Evolutionary conservation across 2,329 filamentous ascomycete genomes (phyloP).

Genomic region (Arthrobotrys sphaeroides): DNA sequence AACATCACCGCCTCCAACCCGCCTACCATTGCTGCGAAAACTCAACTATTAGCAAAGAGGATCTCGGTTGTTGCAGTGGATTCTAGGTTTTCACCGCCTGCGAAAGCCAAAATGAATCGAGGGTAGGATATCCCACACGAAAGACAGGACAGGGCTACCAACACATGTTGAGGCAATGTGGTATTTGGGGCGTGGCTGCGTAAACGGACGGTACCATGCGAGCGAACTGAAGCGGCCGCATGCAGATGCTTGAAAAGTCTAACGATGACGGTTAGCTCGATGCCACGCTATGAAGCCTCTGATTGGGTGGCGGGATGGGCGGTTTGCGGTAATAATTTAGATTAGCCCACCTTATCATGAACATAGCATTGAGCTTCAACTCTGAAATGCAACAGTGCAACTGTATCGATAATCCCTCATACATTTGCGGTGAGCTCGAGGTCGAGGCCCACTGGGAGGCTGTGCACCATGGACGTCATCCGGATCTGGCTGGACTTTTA

Average conservation of each 20-base stretch:
- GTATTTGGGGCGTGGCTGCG: conserved; percentile 28
- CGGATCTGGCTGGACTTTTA: too few species aligned
- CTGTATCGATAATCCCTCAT: conserved; percentile 31
- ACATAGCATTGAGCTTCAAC: conserved; percentile 10
- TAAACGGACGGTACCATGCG: conserved; percentile 46
- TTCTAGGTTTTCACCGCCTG: conserved; percentile 48
- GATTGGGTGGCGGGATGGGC: conserved; percentile 19
- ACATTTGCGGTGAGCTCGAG: neutral
- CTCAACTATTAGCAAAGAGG: conserved; percentile 24
- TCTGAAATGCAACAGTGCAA: too few species aligned
- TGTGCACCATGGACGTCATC: too few species aligned
- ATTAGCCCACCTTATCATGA: neutral
- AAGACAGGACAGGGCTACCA: neutral
- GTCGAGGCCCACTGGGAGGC: too few species aligned
- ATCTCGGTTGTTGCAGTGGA: conserved; percentile 43
- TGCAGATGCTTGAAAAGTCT: conserved; percentile 51
- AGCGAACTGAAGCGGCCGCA: conserved; percentile 26
- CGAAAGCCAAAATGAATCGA: conserved; percentile 46
- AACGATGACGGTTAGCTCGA: conserved; percentile 12
- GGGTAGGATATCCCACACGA: conserved; percentile 50
- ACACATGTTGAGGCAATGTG: conserved; percentile 47
- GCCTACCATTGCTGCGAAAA: conserved; percentile 13
- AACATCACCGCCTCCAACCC: conserved; percentile 14
- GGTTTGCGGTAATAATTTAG: neutral
- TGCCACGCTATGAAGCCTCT: conserved; percentile 7